Percentiles rank a stretch among this genome's conserved stretches.
Conservation (phyloP, 768 basidiomycete species). For the Termitomyces sp. region DNA sequence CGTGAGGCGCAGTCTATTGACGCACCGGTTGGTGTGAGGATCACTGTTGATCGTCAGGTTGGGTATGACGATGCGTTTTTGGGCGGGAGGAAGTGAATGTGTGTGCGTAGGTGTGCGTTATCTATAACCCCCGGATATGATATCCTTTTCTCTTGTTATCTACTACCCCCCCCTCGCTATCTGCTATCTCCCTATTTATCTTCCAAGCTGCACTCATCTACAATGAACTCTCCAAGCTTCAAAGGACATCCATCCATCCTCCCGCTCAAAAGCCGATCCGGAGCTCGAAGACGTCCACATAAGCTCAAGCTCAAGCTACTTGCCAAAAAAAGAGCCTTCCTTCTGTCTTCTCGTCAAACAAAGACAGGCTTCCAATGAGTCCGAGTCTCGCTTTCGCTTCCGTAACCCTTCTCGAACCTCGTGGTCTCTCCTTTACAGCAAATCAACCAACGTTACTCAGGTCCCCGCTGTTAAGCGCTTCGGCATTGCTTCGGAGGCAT, state of each 20-base stretch:
- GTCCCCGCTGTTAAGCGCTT: no score
- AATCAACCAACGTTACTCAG: no score
- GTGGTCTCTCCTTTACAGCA: no score
- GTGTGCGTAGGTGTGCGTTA: no score
- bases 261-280: no score
- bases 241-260: no score
- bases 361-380: not conserved
- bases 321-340: no score
- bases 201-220: not conserved
- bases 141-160: not conserved
- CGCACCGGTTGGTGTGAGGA: conserved; percentile 42
- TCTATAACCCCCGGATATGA: not conserved
- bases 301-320: no score
- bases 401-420: not conserved
- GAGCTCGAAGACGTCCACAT: not conserved
- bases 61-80: conserved; percentile 35
- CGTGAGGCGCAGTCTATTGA: conserved; percentile 10
- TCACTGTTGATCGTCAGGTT: conserved; percentile 52
- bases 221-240: not conserved
- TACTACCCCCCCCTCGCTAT: not conserved
- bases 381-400: no score
- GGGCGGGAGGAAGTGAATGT: not conserved
- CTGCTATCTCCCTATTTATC: not conserved
- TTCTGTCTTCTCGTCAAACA: no score
- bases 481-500: no score